A percentile compares a stretch with the other conserved stretches of the same genome.
Conservation (phyloP, 768 basidiomycete genomes). For the Suillus placidus region DNA sequence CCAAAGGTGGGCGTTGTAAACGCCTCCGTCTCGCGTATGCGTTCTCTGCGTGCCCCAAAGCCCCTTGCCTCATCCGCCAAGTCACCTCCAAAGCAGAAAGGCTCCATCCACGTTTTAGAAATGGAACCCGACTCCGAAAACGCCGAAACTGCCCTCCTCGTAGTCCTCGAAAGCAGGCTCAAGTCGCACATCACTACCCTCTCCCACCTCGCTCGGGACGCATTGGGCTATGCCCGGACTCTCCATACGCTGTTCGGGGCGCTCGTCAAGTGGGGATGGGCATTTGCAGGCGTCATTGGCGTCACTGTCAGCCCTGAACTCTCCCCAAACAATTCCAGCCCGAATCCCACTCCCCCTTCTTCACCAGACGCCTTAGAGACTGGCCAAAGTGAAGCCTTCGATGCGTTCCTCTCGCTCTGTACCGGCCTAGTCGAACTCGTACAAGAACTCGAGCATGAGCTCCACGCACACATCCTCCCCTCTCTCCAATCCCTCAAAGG, state of each 20-base stretch:
- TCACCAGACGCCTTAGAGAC: slow-evolving; percentile 21
- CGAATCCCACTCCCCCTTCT: slow-evolving; percentile 16
- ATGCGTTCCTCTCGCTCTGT: slow-evolving; percentile 68
- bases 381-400: slow-evolving; percentile 59
- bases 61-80: slow-evolving; percentile 21
- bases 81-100: slow-evolving; percentile 24
- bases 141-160: slow-evolving; percentile 54
- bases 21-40: slow-evolving; percentile 61
- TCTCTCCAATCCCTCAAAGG: slow-evolving; percentile 60
- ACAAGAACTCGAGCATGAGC: slow-evolving; percentile 51
- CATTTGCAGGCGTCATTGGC: slow-evolving; percentile 71
- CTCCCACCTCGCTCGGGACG: slow-evolving; percentile 60
- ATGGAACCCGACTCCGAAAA: slow-evolving; percentile 34
- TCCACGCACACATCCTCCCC: slow-evolving; percentile 57
- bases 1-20: slow-evolving; percentile 49
- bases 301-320: slow-evolving; percentile 44
- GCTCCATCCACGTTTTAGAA: slow-evolving; percentile 13
- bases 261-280: slow-evolving; percentile 62
- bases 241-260: slow-evolving; percentile 51
- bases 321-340: slow-evolving; percentile 8
- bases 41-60: slow-evolving; percentile 44
- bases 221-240: slow-evolving; percentile 63
- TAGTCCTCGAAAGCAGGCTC: slow-evolving; percentile 56
- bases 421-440: slow-evolving; percentile 56
- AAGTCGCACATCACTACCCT: slow-evolving; percentile 59